These are phyloP conservation scores for Xylariaceae sp. DNA, from an alignment of 2,329 filamentous ascomycete species.

Conservation along the genomic window DNA sequence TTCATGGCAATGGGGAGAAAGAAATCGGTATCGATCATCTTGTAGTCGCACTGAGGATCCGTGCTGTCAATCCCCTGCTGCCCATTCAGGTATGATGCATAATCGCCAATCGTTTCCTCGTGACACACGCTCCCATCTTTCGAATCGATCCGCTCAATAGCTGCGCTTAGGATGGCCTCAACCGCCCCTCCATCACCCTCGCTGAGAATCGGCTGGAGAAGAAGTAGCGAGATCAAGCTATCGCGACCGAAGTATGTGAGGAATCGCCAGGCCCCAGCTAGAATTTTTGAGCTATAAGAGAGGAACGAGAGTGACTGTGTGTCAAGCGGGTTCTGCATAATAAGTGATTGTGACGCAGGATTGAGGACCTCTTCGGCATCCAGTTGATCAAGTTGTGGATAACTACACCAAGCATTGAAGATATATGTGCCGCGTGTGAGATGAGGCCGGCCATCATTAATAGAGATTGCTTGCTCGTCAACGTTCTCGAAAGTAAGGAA, in stretches of 20 bases:
- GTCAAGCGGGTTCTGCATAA: slow-evolving; percentile 48
- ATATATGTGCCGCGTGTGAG: slow-evolving; percentile 58
- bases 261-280: slow-evolving; percentile 68
- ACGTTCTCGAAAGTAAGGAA: slow-evolving; percentile 51
- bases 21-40: slow-evolving; percentile 67
- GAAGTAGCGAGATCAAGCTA: slow-evolving; percentile 62
- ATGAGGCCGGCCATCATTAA: slow-evolving; percentile 43
- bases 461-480: slow-evolving; percentile 36
- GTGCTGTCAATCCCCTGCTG: slow-evolving; percentile 56
- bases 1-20: slow-evolving; percentile 61
- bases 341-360: slow-evolving; percentile 47
- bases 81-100: slow-evolving; percentile 61
- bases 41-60: slow-evolving; percentile 58
- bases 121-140: slow-evolving; percentile 65
- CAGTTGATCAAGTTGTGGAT: slow-evolving; percentile 62
- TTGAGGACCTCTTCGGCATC: slow-evolving; percentile 53
- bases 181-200: slow-evolving; percentile 56
- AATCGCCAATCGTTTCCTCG: slow-evolving; percentile 68
- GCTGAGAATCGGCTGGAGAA: slow-evolving; percentile 61
- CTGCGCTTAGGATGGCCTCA: slow-evolving; percentile 63
- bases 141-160: slow-evolving; percentile 62
- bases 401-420: slow-evolving; percentile 63
- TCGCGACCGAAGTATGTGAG: slow-evolving; percentile 70
- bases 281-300: slow-evolving; percentile 64
- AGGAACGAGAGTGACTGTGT: slow-evolving; percentile 62